Conservation (phyloP, 441 rosid species). For the Breynia disticha region DNA sequence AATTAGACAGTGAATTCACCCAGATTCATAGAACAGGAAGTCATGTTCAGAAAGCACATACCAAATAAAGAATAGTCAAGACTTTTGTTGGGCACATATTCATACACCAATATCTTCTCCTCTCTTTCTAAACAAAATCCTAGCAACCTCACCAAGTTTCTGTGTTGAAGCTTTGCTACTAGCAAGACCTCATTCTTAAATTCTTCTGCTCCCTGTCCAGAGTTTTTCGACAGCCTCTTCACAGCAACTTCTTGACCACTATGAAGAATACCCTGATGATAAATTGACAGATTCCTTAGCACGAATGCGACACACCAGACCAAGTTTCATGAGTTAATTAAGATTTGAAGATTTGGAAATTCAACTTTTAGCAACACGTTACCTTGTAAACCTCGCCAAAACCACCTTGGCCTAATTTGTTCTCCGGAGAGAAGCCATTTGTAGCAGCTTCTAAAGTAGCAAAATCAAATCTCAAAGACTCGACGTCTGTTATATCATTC, state of each 20-base stretch:
- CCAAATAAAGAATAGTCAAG: constrained; percentile 24
- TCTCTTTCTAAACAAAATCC: constrained; percentile 22
- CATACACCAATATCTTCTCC: constrained; percentile 27
- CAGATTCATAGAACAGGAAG: no score
- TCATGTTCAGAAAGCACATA: no score
- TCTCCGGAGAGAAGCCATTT: constrained; percentile 28
- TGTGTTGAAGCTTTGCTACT: constrained; percentile 27
- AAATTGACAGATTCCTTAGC: not conserved
- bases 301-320: no score
- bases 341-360: not conserved
- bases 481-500: constrained; percentile 20
- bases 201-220: constrained; percentile 18
- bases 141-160: constrained; percentile 20
- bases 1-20: not conserved
- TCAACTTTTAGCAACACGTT: not conserved
- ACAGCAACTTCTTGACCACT: constrained; percentile 23
- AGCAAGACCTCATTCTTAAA: constrained; percentile 26
- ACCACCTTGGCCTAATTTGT: constrained; percentile 71
- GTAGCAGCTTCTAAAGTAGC: constrained; percentile 43
- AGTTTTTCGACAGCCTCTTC: constrained; percentile 17
- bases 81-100: constrained; percentile 22
- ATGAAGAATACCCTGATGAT: constrained; percentile 17
- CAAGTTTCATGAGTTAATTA: not conserved
- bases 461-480: constrained; percentile 40
- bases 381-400: constrained; percentile 82